Evolutionary conservation across 2,329 filamentous ascomycete genomes (phyloP).

Genomic region (Colletotrichum sp.): DNA sequence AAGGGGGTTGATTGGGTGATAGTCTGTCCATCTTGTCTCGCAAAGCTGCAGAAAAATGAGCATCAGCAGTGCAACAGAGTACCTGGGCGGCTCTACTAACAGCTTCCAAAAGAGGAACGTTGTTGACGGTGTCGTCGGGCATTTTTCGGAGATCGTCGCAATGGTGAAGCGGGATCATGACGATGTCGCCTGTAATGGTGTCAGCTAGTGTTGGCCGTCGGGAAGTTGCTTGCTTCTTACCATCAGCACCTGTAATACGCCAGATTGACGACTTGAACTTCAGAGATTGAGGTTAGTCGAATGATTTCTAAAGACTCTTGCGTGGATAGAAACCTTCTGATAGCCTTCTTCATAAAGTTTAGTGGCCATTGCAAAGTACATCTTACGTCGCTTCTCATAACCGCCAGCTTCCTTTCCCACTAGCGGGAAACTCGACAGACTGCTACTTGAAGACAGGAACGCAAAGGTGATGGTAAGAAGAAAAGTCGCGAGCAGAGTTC

Average conservation of each 20-base stretch:
- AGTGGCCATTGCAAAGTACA: not conserved
- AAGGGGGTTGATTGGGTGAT: not conserved
- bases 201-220: not conserved
- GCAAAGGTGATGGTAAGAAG: not conserved
- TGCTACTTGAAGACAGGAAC: not conserved
- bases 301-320: not conserved
- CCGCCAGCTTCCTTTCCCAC: not conserved
- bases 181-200: not conserved
- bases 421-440: not conserved
- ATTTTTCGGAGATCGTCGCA: not conserved
- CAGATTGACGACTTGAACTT: not conserved
- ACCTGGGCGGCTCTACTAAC: not conserved
- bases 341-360: not conserved
- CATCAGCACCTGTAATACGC: not conserved
- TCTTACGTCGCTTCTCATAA: not conserved
- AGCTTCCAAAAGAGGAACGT: not conserved
- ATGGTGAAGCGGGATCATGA: not conserved
- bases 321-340: not conserved
- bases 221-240: not conserved
- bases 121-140: not conserved
- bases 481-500: not conserved
- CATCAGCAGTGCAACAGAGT: not conserved
- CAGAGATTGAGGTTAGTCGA: not conserved
- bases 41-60: not conserved
- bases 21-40: not conserved